phyloP scores from a whole-genome alignment of 495 filamentous ascomycete species.

The Thermothielavioides terrestris region DNA sequence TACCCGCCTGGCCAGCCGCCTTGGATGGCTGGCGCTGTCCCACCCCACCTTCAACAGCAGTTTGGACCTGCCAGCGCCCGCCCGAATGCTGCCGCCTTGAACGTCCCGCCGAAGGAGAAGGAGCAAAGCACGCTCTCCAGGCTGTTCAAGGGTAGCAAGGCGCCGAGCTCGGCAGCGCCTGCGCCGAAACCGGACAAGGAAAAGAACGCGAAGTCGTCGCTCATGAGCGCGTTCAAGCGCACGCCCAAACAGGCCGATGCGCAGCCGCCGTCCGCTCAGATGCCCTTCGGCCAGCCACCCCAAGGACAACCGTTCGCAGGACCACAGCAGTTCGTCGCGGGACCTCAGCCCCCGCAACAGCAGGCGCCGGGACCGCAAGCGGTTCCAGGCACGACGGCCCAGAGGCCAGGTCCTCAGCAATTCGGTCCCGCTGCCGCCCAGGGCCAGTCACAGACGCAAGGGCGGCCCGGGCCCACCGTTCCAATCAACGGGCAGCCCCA shows the following conservation, averaged over 20 bases:
- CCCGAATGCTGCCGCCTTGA: slow-evolving; percentile 8
- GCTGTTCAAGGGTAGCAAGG: slow-evolving; percentile 24
- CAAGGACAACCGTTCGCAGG: slow-evolving; percentile 5
- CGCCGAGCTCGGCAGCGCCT: not conserved
- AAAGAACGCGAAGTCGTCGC: slow-evolving; percentile 19
- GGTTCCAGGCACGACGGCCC: not conserved
- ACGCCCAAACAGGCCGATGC: not conserved
- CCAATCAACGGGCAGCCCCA: not conserved
- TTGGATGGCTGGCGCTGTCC: not conserved
- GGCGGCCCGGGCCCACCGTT: not conserved
- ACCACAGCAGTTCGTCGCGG: not conserved
- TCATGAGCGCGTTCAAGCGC: slow-evolving; percentile 29
- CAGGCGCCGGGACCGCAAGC: slow-evolving; percentile 4
- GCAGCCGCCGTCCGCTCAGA: slow-evolving; percentile 9
- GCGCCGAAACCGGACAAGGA: slow-evolving; percentile 19
- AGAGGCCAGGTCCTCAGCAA: not conserved
- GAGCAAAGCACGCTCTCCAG: slow-evolving; percentile 29
- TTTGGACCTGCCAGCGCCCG: slow-evolving; percentile 2
- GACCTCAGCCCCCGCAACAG: slow-evolving; percentile 2
- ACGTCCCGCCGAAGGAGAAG: slow-evolving; percentile 14
- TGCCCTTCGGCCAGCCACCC: slow-evolving; percentile 9
- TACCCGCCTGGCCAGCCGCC: not conserved
- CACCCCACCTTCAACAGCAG: slow-evolving; percentile 6
- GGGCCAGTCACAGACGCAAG: not conserved
- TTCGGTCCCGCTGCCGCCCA: not conserved